Evolutionary conservation across 441 rosid genomes (phyloP).

Genomic region (Pelargonium myrrhifolium): DNA sequence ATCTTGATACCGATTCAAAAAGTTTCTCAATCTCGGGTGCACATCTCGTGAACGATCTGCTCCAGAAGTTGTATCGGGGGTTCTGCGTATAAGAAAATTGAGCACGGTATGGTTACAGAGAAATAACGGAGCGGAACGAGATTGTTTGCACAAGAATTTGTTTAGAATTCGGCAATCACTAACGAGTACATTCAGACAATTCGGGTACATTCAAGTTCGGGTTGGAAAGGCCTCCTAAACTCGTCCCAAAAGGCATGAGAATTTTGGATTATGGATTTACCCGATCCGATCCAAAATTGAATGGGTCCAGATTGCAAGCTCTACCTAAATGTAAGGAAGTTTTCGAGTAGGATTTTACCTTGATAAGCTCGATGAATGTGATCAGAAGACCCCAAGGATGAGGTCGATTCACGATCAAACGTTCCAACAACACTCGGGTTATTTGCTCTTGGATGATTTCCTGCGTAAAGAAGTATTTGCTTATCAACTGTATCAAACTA

Average conservation of each 20-base stretch:
- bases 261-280: background rate
- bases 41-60: constrained; percentile 22
- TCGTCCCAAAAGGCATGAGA: no score
- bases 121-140: no score
- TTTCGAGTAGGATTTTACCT: constrained; percentile 17
- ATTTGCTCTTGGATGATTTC: constrained; percentile 32
- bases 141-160: no score
- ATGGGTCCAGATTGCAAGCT: background rate
- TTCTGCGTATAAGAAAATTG: constrained; percentile 20
- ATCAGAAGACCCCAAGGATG: constrained; percentile 31
- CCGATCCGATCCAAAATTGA: background rate
- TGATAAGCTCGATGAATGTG: constrained; percentile 29
- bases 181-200: no score
- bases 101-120: no score
- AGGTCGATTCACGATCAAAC: constrained; percentile 25
- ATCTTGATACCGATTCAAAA: constrained; percentile 25
- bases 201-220: no score
- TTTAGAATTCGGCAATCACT: no score
- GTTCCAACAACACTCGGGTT: constrained; percentile 29
- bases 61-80: constrained; percentile 31
- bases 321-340: background rate
- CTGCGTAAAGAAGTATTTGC: constrained; percentile 13
- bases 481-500: background rate
- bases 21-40: constrained; percentile 30
- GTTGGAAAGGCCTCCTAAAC: no score